Percentiles rank a stretch among this genome's conserved stretches.
Conservation (phyloP, 148 eudicot genomes). For the Mesembryanthemum crystallinum region DNA sequence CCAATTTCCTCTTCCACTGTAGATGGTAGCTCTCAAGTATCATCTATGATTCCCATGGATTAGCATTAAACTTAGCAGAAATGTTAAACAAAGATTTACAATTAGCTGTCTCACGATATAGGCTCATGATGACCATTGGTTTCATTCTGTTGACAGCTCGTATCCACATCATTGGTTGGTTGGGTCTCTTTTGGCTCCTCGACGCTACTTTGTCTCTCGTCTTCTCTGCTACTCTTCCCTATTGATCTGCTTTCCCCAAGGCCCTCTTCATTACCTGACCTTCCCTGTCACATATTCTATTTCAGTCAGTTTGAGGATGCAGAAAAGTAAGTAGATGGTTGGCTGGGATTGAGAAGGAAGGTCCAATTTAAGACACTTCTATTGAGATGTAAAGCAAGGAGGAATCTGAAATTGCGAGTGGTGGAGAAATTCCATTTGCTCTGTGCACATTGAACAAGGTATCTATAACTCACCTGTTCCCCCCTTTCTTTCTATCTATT, state of each 20-base stretch:
- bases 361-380: neutral
- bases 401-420: too few relatives aligned
- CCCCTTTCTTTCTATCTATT: too few relatives aligned
- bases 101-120: neutral
- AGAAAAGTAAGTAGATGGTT: neutral
- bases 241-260: slow-evolving; percentile 20
- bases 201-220: neutral
- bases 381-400: too few relatives aligned
- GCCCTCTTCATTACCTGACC: slow-evolving; percentile 24
- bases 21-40: neutral
- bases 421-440: too few relatives aligned
- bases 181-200: slow-evolving; percentile 17
- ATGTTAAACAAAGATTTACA: neutral
- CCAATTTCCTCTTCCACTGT: too few relatives aligned
- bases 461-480: too few relatives aligned
- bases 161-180: neutral
- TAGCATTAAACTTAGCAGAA: neutral
- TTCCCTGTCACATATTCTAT: slow-evolving; percentile 34
- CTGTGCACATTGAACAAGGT: too few relatives aligned
- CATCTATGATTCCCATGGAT: neutral
- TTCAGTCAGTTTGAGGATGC: neutral
- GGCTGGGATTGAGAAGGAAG: too few relatives aligned
- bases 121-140: slow-evolving; percentile 19
- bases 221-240: neutral
- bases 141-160: slow-evolving; percentile 7